Evolutionary conservation across 192 early-diverging fungal genomes (phyloP), one percentile per base, ranked within the genome.

Genomic region (Entophlyctis helioformis): DNA sequence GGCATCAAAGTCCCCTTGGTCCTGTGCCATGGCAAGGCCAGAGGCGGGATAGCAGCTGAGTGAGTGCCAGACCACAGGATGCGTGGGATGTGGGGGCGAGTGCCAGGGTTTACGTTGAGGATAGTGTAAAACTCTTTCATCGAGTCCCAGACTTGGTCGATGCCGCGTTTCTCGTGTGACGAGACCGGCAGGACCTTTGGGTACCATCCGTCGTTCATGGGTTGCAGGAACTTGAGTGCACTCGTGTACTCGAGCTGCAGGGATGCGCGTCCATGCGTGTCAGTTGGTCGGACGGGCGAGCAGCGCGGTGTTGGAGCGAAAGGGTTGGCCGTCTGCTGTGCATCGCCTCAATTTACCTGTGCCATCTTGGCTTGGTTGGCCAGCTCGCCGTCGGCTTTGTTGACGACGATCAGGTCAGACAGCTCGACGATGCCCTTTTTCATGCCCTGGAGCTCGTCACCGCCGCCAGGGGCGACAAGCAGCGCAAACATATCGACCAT

Each of bases 381-480:
- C 13, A 90, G 56, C 0, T 62, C 65, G 1, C 87, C 87, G 49
- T 90, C 87, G 0, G 78, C 65, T 53, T 90, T 90, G 60, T 82
- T 90, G 48, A 90, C 78, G 28, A 90, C 61, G 0, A 90, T 69
- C 22, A 90, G 51, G 56, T 90, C 85, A 3, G 84, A 76, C 12
- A 88, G 67, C 60, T 90, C 87, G 54, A 90, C 78, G 27, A 90
- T 88, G 1, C 87, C 87, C 48, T 84, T 82, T 64, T 90, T 90
- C 59, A 90, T 74, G 7, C 87, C 87, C 72, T 76, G 87, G 39
- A 90, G 67, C 54, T 90, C 87, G 60, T 90, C 87, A 36, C 87
- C 87, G 7, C 77, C 84, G 16, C 77, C 85, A 7, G 87, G 85
- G 31, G 82, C 79, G 26, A 87, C 76, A 26, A 87, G 61, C 2